phyloP scores from a whole-genome alignment of 495 filamentous ascomycete genomes.

The Apodospora peruviana region DNA sequence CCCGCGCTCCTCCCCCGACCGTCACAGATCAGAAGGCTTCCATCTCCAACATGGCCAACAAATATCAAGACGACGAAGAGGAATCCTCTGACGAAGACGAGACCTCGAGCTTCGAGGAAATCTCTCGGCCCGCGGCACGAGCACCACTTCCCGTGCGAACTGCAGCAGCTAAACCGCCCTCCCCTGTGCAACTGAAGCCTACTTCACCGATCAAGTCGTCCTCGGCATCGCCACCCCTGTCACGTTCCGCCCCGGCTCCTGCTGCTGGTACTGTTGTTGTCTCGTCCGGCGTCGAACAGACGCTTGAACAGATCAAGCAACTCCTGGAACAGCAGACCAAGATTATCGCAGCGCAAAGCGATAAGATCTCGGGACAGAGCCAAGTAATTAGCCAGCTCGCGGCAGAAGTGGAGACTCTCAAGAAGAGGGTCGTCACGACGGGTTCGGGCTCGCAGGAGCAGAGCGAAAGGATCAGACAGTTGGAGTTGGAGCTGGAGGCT shows the following conservation, averaged over 20 bases:
- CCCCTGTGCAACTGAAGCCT: conserved; percentile 22
- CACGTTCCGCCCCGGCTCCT: conserved; percentile 10
- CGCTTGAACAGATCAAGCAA: conserved; percentile 58
- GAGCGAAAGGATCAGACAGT: conserved; percentile 62
- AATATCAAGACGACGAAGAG: conserved; percentile 72
- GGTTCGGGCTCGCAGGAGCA: conserved; percentile 53
- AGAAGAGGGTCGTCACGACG: conserved; percentile 53
- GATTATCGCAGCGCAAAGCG: conserved; percentile 50
- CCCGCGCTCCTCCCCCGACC: conserved; percentile 55
- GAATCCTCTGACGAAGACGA: conserved; percentile 57
- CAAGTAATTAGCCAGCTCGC: conserved; percentile 60
- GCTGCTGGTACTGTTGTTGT: conserved; percentile 14
- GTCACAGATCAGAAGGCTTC: conserved; percentile 80
- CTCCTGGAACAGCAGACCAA: conserved; percentile 57
- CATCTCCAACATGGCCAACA: conserved; percentile 75
- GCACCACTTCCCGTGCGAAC: conserved; percentile 20
- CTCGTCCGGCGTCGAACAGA: conserved; percentile 29
- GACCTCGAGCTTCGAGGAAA: conserved; percentile 76
- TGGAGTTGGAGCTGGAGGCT: conserved; percentile 63
- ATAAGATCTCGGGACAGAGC: conserved; percentile 53
- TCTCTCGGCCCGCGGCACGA: conserved; percentile 52
- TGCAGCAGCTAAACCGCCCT: conserved; percentile 14
- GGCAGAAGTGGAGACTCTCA: conserved; percentile 64
- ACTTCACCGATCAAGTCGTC: conserved; percentile 29
- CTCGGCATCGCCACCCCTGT: conserved; percentile 14